Evolutionary conservation across 1,284 basidiomycete species (phyloP).

Genomic region (Heterobasidion parviporum): DNA sequence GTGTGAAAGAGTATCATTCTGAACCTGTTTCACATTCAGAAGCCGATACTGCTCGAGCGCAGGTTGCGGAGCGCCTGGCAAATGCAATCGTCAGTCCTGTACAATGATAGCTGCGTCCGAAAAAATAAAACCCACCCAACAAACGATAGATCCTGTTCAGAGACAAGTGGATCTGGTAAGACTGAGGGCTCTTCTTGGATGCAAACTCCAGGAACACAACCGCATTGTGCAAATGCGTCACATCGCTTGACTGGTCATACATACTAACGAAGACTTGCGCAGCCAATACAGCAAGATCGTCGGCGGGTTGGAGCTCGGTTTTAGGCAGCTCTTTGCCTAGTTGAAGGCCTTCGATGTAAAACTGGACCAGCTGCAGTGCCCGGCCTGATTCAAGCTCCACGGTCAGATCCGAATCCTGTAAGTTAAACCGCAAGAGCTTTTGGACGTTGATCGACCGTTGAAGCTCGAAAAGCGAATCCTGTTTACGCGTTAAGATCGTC

Average conservation of each 20-base stretch:
- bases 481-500: conserved; percentile 3
- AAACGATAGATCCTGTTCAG: conserved; percentile 74
- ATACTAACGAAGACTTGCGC: conserved; percentile 60
- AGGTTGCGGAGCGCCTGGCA: conserved; percentile 54
- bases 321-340: conserved; percentile 58
- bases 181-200: conserved; percentile 63
- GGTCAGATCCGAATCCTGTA: conserved; percentile 38
- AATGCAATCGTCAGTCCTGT: background rate
- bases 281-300: conserved; percentile 75
- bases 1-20: conserved; percentile 81
- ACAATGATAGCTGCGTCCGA: background rate
- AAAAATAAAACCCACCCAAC: conserved; percentile 39
- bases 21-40: conserved; percentile 74
- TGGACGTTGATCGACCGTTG: conserved; percentile 60
- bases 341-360: conserved; percentile 58
- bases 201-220: conserved; percentile 64
- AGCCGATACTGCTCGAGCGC: conserved; percentile 70
- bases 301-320: conserved; percentile 82
- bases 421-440: conserved; percentile 60
- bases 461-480: conserved; percentile 43
- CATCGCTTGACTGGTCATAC: conserved; percentile 49
- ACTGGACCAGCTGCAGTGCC: conserved; percentile 42
- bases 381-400: conserved; percentile 46
- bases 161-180: conserved; percentile 67
- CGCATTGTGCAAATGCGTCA: conserved; percentile 56